A percentile compares a stretch with the other conserved stretches of the same genome.
Conservation (phyloP, 2,329 filamentous ascomycete genomes). For the Aureobasidium sp. region DNA sequence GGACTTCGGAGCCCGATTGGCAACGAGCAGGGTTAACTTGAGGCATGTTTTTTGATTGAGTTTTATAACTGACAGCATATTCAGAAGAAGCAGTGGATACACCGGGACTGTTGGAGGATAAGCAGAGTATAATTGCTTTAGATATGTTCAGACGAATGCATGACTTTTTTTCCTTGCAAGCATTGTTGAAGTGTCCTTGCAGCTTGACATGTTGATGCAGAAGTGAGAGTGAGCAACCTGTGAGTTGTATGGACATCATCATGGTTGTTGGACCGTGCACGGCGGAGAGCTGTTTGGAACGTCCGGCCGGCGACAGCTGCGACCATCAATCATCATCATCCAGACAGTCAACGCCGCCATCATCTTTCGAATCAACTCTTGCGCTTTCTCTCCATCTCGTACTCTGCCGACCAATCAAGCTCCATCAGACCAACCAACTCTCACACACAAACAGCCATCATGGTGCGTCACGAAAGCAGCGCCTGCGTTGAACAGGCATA, state of each 20-base stretch:
- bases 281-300: constrained; percentile 8
- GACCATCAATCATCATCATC: constrained; percentile 3
- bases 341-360: constrained; percentile 6
- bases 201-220: neutral
- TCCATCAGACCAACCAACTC: neutral
- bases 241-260: neutral
- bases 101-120: constrained; percentile 7
- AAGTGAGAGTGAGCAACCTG: neutral
- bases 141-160: constrained; percentile 12
- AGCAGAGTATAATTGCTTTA: constrained; percentile 5
- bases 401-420: neutral
- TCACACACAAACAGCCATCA: constrained; percentile 2
- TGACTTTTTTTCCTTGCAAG: neutral
- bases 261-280: constrained; percentile 5
- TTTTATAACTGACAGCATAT: constrained; percentile 6
- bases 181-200: neutral
- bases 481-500: neutral
- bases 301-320: neutral
- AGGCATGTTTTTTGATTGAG: constrained; percentile 9
- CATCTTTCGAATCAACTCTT: neutral
- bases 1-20: neutral
- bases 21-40: constrained; percentile 1
- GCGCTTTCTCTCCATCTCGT: neutral
- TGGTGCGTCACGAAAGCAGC: constrained; percentile 11
- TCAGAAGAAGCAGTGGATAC: neutral